Conservation (phyloP, 148 eudicot genomes). For the Chenopodium formosanum region DNA sequence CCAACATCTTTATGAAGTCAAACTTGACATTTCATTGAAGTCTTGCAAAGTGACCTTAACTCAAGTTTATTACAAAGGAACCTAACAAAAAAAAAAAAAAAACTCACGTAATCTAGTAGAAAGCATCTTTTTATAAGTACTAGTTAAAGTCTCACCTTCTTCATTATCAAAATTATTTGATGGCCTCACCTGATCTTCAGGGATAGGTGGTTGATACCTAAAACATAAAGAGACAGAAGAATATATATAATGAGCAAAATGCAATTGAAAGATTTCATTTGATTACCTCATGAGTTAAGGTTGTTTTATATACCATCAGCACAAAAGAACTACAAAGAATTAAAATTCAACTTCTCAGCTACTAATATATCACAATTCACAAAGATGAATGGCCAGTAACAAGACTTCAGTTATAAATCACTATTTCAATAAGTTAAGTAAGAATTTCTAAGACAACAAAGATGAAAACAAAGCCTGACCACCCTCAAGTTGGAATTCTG, state of each 20-base stretch:
- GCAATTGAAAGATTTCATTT: neutral
- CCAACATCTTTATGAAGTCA: neutral
- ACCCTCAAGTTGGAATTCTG: neutral
- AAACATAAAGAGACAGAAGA: neutral
- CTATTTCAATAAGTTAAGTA: neutral
- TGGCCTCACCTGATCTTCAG: slow-evolving; percentile 34
- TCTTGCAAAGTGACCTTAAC: neutral
- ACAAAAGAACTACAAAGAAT: no score
- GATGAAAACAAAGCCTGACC: neutral
- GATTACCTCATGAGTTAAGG: no score
- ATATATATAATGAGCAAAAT: neutral
- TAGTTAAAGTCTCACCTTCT: slow-evolving; percentile 22
- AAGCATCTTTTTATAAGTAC: neutral
- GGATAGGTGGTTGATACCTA: slow-evolving; percentile 37
- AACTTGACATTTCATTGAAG: neutral
- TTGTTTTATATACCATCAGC: neutral
- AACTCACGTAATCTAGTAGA: neutral
- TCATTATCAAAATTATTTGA: slow-evolving; percentile 22
- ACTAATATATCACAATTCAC: neutral
- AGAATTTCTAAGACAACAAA: neutral
- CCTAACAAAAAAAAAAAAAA: neutral
- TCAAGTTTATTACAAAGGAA: neutral
- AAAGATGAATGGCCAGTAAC: neutral
- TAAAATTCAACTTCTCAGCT: neutral
- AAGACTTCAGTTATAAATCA: neutral